Evolutionary conservation across 2,329 filamentous ascomycete genomes (phyloP).

Genomic region (Rhinocladiella similis): DNA sequence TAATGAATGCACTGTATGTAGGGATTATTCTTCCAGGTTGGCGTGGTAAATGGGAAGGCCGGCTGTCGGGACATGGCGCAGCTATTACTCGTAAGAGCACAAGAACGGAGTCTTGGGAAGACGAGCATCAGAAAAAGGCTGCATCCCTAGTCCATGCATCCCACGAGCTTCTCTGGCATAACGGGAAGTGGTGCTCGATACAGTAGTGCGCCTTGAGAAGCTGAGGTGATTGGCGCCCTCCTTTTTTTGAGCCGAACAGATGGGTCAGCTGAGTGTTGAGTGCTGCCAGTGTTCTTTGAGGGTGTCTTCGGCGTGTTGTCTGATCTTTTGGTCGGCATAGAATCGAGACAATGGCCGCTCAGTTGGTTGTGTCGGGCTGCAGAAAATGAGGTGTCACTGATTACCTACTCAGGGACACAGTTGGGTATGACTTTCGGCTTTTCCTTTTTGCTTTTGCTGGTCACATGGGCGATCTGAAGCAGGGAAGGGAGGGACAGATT

Average conservation of each 20-base stretch:
- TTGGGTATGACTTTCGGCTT: not conserved
- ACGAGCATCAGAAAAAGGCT: not conserved
- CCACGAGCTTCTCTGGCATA: slow-evolving; percentile 14
- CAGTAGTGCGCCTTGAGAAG: slow-evolving; percentile 16
- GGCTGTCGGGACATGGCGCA: no score
- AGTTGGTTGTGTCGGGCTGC: no score
- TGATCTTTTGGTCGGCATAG: not conserved
- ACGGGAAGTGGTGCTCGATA: slow-evolving; percentile 2
- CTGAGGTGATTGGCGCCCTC: slow-evolving; percentile 23
- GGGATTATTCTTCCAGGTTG: not conserved
- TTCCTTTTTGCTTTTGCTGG: not conserved
- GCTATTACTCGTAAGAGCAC: no score
- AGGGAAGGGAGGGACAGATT: not conserved
- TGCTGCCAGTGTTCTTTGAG: slow-evolving; percentile 1
- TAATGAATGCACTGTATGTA: no score
- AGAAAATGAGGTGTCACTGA: no score
- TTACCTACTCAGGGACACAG: no score
- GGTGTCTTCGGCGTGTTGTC: not conserved
- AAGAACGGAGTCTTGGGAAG: not conserved
- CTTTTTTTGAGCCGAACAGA: slow-evolving; percentile 9
- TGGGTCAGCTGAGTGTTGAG: slow-evolving; percentile 21
- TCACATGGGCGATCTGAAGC: not conserved
- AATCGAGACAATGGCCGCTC: not conserved
- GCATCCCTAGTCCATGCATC: not conserved
- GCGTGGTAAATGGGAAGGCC: not conserved